Evolutionary conservation across 192 early-diverging fungal species (phyloP), one percentile per base, ranked within the genome.

Genomic region (Coemansia sp.): DNA sequence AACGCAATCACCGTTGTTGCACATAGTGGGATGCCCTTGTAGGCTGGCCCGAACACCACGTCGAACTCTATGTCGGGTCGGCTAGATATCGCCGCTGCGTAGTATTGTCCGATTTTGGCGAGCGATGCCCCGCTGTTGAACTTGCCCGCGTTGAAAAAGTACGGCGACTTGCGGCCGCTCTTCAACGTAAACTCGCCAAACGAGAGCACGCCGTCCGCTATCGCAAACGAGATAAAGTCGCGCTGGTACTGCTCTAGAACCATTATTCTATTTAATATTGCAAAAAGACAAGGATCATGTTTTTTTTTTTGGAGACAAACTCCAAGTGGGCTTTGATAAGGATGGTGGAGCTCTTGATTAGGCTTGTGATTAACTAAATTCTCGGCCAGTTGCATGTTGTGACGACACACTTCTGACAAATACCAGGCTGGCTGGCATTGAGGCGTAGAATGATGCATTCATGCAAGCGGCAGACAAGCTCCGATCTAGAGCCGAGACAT

Each of bases 131-230:
- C 97, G 39, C 90, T 92, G 85, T 94, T 91, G 83, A 99, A 99
- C 70, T 92, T 85, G 70, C 97, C 97, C 20, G 94, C 91, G 75
- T 99, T 98, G 83, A 98, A 96, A 74, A 99, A 99, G 87, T 97
- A 99, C 11, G 97, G 97, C 42, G 92, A 94, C n/a, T 86, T 82
- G 56, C 97, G 90, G 37, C 97, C 97, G 58, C 92, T 94, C 83
- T 99, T 99, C 56, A 98, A 87, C 34, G 85, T 91, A 79, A 95
- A 99, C 61, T 87, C 75, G 61, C 97, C 97, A 84, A 99, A 97
- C 41, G 87, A 88, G 21, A 99, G 84, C 36, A 96, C 95, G 48
- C 86, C 77, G 65, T 94, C 88, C 34, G 79, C 76, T 66, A 99
- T 88, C 50, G 91, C 91, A 81, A 98, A 95, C 57, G 89, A 86